phyloP scores from a whole-genome alignment of 2,329 filamentous ascomycete species.

The Diplodia intermedia region DNA sequence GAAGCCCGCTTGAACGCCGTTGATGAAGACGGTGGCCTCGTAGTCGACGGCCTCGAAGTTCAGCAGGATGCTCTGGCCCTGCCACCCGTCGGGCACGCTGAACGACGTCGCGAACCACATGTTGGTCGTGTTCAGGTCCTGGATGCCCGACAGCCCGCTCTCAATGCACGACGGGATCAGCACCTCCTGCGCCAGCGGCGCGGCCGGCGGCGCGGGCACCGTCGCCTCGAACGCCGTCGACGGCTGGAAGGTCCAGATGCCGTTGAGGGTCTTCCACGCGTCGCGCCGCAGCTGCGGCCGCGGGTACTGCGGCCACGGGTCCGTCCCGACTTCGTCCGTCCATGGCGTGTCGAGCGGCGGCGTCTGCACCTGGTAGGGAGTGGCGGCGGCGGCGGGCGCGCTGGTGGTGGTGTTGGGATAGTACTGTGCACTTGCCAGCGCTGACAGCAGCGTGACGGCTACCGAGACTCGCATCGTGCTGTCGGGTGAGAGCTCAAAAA shows the following conservation, averaged over 20 bases:
- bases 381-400: slow-evolving; percentile 32
- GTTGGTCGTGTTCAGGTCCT: slow-evolving; percentile 47
- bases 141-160: slow-evolving; percentile 60
- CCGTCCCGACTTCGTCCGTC: slow-evolving; percentile 60
- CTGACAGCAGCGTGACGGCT: slow-evolving; percentile 6
- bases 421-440: slow-evolving; percentile 5
- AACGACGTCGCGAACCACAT: slow-evolving; percentile 62
- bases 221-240: slow-evolving; percentile 48
- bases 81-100: slow-evolving; percentile 57
- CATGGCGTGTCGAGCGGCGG: slow-evolving; percentile 58
- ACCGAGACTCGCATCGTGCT: slow-evolving; percentile 9
- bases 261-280: slow-evolving; percentile 64
- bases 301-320: slow-evolving; percentile 65
- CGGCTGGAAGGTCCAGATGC: slow-evolving; percentile 63
- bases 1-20: slow-evolving; percentile 59
- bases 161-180: slow-evolving; percentile 63
- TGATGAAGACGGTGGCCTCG: slow-evolving; percentile 65
- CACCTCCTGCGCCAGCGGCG: slow-evolving; percentile 54
- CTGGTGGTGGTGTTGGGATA: slow-evolving; percentile 6
- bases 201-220: slow-evolving; percentile 52
- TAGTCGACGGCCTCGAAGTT: slow-evolving; percentile 68
- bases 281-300: slow-evolving; percentile 63
- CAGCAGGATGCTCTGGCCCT: slow-evolving; percentile 54
- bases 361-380: slow-evolving; percentile 50
- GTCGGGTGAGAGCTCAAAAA: neutral